Evolutionary conservation across 257 asterid genomes (phyloP).

Genomic region (Capsicum chinense): DNA sequence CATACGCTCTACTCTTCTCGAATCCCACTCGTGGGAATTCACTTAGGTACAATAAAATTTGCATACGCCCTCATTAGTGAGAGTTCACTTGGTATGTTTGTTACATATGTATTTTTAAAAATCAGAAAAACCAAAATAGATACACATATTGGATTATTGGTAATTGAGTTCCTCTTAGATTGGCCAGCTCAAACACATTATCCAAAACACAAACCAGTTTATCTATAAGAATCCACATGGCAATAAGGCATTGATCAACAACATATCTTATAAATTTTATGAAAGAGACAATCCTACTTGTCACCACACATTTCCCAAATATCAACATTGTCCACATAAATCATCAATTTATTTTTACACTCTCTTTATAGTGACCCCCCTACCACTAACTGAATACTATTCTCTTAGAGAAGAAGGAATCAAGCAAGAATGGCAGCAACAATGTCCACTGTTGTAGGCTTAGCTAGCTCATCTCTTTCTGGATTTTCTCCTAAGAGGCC

Average conservation of each 20-base stretch:
- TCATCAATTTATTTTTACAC: constrained; percentile 17
- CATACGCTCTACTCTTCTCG: too few relatives aligned
- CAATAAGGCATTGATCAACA: constrained; percentile 52
- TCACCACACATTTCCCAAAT: constrained; percentile 53
- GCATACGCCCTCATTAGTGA: too few relatives aligned
- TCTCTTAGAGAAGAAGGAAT: neutral
- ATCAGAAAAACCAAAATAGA: neutral
- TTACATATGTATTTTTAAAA: too few relatives aligned
- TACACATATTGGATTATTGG: neutral
- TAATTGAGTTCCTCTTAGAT: neutral
- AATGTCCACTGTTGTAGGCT: constrained; percentile 68
- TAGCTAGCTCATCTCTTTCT: constrained; percentile 58
- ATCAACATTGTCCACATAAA: constrained; percentile 29
- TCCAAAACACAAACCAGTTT: constrained; percentile 47
- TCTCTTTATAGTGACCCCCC: constrained; percentile 12
- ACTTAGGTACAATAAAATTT: too few relatives aligned
- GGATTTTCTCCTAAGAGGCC: constrained; percentile 51
- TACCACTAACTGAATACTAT: neutral
- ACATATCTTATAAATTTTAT: constrained; percentile 53
- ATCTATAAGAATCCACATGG: constrained; percentile 76
- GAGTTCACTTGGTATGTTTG: too few relatives aligned
- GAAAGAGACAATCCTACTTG: constrained; percentile 38
- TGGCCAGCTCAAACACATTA: constrained; percentile 21
- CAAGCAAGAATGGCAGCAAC: constrained; percentile 60
- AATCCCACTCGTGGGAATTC: too few relatives aligned